Percentiles rank a stretch among this genome's conserved stretches.
phyloP scores from a whole-genome alignment of 495 filamentous ascomycete species.

The Xylaria scruposa region DNA sequence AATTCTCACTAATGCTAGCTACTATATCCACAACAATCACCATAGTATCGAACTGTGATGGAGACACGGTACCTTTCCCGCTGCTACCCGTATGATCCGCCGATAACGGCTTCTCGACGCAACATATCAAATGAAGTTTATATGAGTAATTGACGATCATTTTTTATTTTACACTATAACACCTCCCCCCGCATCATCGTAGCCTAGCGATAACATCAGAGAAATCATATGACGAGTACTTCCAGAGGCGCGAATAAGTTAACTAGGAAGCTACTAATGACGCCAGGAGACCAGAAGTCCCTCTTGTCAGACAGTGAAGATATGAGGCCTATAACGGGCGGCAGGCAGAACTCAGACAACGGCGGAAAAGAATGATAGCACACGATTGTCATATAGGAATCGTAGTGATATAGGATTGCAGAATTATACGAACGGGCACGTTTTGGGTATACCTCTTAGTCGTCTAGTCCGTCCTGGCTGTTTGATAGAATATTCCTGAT shows the following conservation, averaged over 20 bases:
- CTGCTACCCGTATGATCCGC: background rate
- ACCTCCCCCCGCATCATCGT: background rate
- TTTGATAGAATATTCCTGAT: background rate
- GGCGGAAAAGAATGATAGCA: no score
- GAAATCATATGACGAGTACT: background rate
- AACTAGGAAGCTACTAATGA: background rate
- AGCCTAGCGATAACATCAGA: background rate
- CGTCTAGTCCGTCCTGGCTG: background rate
- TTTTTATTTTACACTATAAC: background rate
- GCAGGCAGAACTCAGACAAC: no score
- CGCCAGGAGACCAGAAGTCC: background rate
- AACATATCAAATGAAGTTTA: background rate
- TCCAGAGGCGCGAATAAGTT: background rate
- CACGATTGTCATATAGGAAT: no score
- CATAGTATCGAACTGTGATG: background rate
- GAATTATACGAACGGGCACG: no score
- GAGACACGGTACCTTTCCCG: background rate
- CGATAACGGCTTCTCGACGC: constrained; percentile 12
- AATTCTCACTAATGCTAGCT: background rate
- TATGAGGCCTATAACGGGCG: no score
- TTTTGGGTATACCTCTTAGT: background rate
- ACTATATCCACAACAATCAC: constrained; percentile 4
- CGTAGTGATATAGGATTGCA: background rate
- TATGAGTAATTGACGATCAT: background rate
- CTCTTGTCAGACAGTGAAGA: background rate